Base-by-base conservation (phyloP, 768 basidiomycete species). In the Termitomyces sp. region DNA sequence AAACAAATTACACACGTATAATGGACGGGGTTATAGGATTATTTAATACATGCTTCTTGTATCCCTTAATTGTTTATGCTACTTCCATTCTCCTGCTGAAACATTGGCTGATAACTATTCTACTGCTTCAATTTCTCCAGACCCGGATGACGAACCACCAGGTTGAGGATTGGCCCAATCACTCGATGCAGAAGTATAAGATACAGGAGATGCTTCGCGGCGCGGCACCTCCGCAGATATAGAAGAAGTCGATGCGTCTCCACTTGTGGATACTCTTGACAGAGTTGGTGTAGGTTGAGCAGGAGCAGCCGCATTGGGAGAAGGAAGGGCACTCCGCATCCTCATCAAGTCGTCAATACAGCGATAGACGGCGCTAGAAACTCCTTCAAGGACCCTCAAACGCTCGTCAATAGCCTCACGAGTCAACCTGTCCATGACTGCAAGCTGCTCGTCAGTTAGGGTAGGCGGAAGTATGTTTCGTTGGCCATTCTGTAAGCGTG, bases 401-500 rank as follows among this genome's bases (percentile, higher is more conserved):
- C 93, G 83, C 67, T 94, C 92, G 65, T 95, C 92, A 53, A 97
- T 89, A 6, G 89, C 89, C 65, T 91, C 89, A 57, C 91, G 79
- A 32, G 91, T 92, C 43, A 88, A 69, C 32, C 67, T 75, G 64
- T 94, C 91, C 73, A 94, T 74, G 20, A 79, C 73, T 17, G 80
- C 76, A 12, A 94, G 77, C 66, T 93, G 89, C 45, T 83, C 83
- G 15, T 86, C 84, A 5, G 81, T 85, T 59, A 86, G 67, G 38
- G 74, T 76, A 10, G 79, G 71, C 25, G 86, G 85, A 36, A 84
- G 70, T 74, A 49, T 63, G 31, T 50, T 63, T 12, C 38, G 46
- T 1, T 60, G 61, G 31, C 20, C 40, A 38, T 40, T 60, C 34
- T 59, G 63, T 4, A 57, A 37, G 45, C 42, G 62, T 17, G 59